Base-by-base conservation (phyloP, 169 alveolate genomes). In the Cryptosporidium canis region DNA sequence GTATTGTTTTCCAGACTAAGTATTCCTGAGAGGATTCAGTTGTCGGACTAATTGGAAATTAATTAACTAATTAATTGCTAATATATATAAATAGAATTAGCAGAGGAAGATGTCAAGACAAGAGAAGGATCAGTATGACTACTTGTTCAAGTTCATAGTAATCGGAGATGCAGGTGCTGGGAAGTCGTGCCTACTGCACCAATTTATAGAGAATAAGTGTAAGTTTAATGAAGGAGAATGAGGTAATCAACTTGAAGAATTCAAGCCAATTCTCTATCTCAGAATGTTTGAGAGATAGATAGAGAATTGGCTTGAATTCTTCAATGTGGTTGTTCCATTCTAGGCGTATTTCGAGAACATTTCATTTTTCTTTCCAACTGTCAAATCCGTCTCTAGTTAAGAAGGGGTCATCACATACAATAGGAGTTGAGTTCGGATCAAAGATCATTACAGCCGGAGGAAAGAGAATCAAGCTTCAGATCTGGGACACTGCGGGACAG, bases 401-500 rank as follows among this genome's bases (percentile, higher is more conserved):
- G 77, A 93, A 91, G 72, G 94, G 94, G 14, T 90, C 94, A 18
- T 90, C 92, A 3, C 96, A 94, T 58, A 94, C 97, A 29, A 90
- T 94, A 21, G 96, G 97, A 44, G 95, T 94, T 8, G 97, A 94
- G 83, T 92, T 92, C 68, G 95, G 92, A 2, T 85, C 92, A 24
- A 93, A 92, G 55, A 72, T 83, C 14, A 85, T 92, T 24, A 58
- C 85, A 29, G 65, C 92, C 33, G 85, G 85, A n/a, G 93, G 94
- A 6, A 91, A 93, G 45, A 72, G 65, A 51, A 91, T 95, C 39
- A 95, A 95, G 83, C 90, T 94, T 11, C 97, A 96, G 83, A 94
- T 96, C 12, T 96, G 98, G 97, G 98, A 95, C 67, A 96, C 98
- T 14, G 96, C 97, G 8, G 97, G 97, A 14, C 95, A 96, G 61